Evolutionary conservation across 2,329 filamentous ascomycete species (phyloP).

Genomic region (Colletotrichum incanum): DNA sequence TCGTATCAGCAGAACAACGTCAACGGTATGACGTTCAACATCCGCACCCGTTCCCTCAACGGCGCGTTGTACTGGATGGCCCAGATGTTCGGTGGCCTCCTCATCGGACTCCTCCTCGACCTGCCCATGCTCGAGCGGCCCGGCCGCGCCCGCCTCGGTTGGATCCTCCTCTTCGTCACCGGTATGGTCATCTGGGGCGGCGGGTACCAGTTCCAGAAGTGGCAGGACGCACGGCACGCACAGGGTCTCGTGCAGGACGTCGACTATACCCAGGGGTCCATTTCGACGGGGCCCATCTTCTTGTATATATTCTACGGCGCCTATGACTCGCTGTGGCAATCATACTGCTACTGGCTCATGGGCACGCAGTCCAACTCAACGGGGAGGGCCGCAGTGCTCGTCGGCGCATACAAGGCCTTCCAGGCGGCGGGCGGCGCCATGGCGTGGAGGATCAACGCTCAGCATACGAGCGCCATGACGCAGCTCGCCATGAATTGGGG

Average conservation of each 20-base stretch:
- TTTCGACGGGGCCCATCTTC: constrained; percentile 75
- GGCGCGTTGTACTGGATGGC: constrained; percentile 70
- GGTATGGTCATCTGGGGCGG: constrained; percentile 71
- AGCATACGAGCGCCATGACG: constrained; percentile 54
- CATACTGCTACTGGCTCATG: constrained; percentile 73
- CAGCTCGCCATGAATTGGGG: constrained; percentile 64
- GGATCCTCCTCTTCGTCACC: constrained; percentile 61
- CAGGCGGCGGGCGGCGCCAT: constrained; percentile 61
- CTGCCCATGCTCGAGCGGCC: constrained; percentile 59
- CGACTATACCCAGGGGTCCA: constrained; percentile 62
- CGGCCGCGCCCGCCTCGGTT: constrained; percentile 63
- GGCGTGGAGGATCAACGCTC: constrained; percentile 61
- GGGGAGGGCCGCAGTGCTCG: constrained; percentile 58
- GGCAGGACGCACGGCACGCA: constrained; percentile 62
- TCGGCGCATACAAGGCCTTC: constrained; percentile 64
- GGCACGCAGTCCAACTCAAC: constrained; percentile 61
- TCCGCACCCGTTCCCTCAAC: constrained; percentile 70
- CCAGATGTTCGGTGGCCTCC: constrained; percentile 68
- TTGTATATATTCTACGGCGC: constrained; percentile 81
- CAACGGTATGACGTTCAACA: constrained; percentile 69
- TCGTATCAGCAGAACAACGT: constrained; percentile 71
- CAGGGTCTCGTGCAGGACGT: constrained; percentile 59
- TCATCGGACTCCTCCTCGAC: constrained; percentile 64
- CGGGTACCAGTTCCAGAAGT: constrained; percentile 77
- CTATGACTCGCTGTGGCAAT: constrained; percentile 79